These are phyloP conservation scores for Phaseolus lunatus DNA, from an alignment of 306 rosid genomes.

Conservation along the genomic window DNA sequence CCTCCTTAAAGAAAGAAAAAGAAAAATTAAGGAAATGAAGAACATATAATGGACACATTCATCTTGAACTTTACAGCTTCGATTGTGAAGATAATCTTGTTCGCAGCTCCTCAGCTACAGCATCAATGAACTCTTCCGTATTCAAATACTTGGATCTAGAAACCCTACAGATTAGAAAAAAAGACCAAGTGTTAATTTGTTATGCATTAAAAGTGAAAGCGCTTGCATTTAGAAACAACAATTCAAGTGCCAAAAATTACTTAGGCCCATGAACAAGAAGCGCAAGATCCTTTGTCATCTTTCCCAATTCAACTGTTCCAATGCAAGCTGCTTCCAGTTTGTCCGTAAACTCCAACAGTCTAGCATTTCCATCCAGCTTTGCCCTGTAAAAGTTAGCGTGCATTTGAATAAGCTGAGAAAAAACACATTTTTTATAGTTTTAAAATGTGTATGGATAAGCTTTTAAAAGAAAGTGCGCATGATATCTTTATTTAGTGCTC, in stretches of 20 bases:
- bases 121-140: conserved; percentile 93
- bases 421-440: neutral
- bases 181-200: conserved; percentile 26
- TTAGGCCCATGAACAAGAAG: conserved; percentile 86
- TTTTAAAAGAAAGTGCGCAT: neutral
- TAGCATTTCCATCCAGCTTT: conserved; percentile 81
- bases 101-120: conserved; percentile 73
- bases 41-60: conserved; percentile 6
- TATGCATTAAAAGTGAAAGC: neutral
- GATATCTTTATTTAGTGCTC: neutral
- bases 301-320: conserved; percentile 84
- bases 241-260: conserved; percentile 54
- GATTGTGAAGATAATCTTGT: conserved; percentile 51
- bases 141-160: conserved; percentile 78
- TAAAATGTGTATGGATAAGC: neutral
- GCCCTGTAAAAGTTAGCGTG: conserved; percentile 63
- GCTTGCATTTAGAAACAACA: conserved; percentile 28
- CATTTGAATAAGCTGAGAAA: neutral
- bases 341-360: conserved; percentile 69
- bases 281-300: conserved; percentile 99
- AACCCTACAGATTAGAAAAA: conserved; percentile 56
- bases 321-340: conserved; percentile 91
- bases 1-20: neutral
- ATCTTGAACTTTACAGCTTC: conserved; percentile 48
- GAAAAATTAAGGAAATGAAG: neutral